Conservation (phyloP, 2,329 filamentous ascomycete species). For the Cadophora malorum region DNA sequence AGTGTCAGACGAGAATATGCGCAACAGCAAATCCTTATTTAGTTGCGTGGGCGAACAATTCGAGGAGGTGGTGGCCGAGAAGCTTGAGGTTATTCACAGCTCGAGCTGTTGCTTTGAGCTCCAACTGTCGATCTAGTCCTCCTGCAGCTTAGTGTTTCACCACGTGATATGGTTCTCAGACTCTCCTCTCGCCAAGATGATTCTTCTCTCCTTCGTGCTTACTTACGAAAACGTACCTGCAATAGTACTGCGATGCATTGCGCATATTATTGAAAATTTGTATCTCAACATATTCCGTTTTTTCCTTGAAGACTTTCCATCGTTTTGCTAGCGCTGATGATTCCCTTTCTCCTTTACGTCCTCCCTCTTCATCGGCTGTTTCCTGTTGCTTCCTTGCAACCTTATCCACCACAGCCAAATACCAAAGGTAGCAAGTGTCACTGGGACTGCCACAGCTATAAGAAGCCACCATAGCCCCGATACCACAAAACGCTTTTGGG, state of each 20-base stretch:
- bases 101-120: conserved; percentile 13
- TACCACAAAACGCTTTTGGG: background rate
- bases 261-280: no score
- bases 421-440: background rate
- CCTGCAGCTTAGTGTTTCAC: background rate
- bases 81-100: conserved; percentile 11
- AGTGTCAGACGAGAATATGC: background rate
- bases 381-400: background rate
- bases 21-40: background rate
- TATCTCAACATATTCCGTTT: no score
- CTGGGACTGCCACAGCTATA: background rate
- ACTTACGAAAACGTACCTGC: no score
- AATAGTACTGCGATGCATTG: no score
- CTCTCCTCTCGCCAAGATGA: no score
- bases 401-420: background rate
- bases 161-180: conserved; percentile 11
- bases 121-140: background rate
- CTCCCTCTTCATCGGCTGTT: background rate
- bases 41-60: background rate
- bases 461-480: background rate
- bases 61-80: background rate
- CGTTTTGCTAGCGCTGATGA: background rate
- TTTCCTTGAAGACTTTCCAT: background rate
- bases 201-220: background rate
- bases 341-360: background rate